Evolutionary conservation across 108 stramenopile genomes (phyloP).

Genomic region (Skeletonema marinoi): DNA sequence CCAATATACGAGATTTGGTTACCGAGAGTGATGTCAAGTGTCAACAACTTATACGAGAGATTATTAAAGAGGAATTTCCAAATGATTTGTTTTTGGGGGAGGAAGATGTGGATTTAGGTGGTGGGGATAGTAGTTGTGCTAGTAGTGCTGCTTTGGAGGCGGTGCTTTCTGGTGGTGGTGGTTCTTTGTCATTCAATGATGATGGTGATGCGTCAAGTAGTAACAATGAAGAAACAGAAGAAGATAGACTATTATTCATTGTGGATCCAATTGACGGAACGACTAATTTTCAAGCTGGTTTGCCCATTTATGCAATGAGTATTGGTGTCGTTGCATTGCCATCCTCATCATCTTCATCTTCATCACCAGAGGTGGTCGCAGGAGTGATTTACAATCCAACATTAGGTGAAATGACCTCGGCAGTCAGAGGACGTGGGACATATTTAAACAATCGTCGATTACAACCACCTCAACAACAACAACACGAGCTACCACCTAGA

Average conservation of each 20-base stretch:
- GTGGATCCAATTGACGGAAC: constrained; percentile 82
- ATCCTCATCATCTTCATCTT: constrained; percentile 8
- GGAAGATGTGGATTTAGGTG: constrained; percentile 56
- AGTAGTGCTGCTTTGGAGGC: constrained; percentile 54
- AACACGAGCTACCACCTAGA: constrained; percentile 50
- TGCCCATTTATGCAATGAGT: constrained; percentile 78
- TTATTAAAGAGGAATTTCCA: constrained; percentile 54
- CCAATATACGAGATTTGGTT: constrained; percentile 54
- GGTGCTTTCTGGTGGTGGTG: constrained; percentile 18
- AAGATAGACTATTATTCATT: constrained; percentile 63
- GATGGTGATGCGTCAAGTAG: neutral
- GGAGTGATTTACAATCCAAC: constrained; percentile 82
- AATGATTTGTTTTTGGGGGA: constrained; percentile 76
- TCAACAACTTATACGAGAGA: constrained; percentile 54
- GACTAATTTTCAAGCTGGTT: constrained; percentile 65
- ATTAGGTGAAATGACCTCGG: constrained; percentile 73
- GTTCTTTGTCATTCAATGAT: too few relatives aligned
- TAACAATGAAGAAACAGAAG: neutral
- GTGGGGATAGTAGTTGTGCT: constrained; percentile 45
- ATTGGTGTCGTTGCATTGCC: constrained; percentile 62
- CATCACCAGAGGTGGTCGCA: constrained; percentile 64
- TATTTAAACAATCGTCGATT: constrained; percentile 56
- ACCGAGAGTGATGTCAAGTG: constrained; percentile 55
- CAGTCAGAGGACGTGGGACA: constrained; percentile 70
- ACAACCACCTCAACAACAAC: neutral